Percentiles rank a stretch among this genome's conserved stretches.
These are phyloP conservation scores for Mycosarcoma mackinlayi DNA, from an alignment of 1,284 basidiomycete species.

Conservation along the genomic window DNA sequence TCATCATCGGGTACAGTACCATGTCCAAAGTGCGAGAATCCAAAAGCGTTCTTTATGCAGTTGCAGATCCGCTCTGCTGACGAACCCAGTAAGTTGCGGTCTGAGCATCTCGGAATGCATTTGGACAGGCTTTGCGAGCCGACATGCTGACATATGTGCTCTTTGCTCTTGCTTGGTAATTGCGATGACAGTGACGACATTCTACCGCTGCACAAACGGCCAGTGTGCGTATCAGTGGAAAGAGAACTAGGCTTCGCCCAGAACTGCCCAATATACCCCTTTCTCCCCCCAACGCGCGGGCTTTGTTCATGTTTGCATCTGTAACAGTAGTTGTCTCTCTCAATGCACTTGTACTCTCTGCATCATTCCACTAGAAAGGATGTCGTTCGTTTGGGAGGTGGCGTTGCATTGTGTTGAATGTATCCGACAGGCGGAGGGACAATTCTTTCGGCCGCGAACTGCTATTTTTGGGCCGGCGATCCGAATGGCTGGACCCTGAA, in stretches of 20 bases:
- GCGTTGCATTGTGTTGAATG: too few species aligned
- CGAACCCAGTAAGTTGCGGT: constrained; percentile 64
- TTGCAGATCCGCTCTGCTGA: constrained; percentile 90
- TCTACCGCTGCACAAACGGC: constrained; percentile 61
- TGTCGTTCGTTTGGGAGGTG: too few species aligned
- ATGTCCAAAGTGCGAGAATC: constrained; percentile 91
- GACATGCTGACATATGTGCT: constrained; percentile 4
- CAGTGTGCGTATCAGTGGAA: constrained; percentile 64
- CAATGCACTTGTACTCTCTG: background rate
- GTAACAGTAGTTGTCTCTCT: background rate
- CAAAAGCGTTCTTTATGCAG: constrained; percentile 92
- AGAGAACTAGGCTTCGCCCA: constrained; percentile 46
- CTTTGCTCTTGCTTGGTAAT: background rate
- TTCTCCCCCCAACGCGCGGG: background rate
- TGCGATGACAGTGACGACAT: constrained; percentile 59
- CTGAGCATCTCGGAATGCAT: too few species aligned
- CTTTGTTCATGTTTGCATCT: background rate
- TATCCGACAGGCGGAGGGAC: too few species aligned
- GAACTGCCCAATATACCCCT: background rate
- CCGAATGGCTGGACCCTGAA: too few species aligned
- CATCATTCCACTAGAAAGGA: too few species aligned
- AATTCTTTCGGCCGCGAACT: too few species aligned
- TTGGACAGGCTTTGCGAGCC: too few species aligned
- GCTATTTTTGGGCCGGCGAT: too few species aligned
- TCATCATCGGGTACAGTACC: constrained; percentile 26